phyloP scores from a whole-genome alignment of 2,329 filamentous ascomycete species.

The Orbilia quercus region DNA sequence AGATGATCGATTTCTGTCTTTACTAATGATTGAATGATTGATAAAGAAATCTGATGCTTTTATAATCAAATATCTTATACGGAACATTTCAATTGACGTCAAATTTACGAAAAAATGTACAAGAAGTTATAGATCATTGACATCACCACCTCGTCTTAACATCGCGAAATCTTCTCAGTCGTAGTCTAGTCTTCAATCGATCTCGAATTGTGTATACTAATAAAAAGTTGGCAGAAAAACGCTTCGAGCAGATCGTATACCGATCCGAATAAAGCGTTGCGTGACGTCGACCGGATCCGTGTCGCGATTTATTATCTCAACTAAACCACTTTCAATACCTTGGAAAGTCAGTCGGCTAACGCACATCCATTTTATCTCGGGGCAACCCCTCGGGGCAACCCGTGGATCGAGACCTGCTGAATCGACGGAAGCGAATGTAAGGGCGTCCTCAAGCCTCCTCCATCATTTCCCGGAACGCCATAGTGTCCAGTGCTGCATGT shows the following conservation, averaged over 20 bases:
- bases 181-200: background rate
- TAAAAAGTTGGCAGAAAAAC: slow-evolving; percentile 8
- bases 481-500: background rate
- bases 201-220: background rate
- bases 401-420: background rate
- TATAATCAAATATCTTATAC: background rate
- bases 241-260: background rate
- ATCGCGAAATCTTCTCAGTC: too few species aligned
- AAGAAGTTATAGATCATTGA: too few species aligned
- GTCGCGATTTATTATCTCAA: background rate
- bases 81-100: background rate
- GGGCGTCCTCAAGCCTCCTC: background rate
- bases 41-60: background rate
- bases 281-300: slow-evolving; percentile 3
- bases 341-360: background rate
- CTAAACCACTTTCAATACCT: background rate
- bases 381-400: background rate
- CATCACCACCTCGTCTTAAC: background rate
- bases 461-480: background rate
- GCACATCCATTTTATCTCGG: background rate
- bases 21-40: too few species aligned
- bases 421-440: background rate
- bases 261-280: slow-evolving; percentile 1
- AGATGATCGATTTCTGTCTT: too few species aligned
- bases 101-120: background rate